Conservation (phyloP, 768 basidiomycete genomes). For the Saitozyma sp. region DNA sequence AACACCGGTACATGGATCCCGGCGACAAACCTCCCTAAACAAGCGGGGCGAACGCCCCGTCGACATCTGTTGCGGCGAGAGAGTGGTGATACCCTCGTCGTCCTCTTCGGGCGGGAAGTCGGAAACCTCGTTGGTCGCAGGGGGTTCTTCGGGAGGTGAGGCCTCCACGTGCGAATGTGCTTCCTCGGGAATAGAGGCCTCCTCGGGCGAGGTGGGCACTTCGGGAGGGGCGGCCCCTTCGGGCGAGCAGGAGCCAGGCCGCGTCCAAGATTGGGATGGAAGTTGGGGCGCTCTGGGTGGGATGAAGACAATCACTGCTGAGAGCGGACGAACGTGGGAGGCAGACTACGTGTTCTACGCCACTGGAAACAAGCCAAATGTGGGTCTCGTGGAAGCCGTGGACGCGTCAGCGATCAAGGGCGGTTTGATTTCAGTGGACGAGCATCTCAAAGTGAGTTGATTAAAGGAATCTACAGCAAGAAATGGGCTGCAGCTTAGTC, state of each 20-base stretch:
- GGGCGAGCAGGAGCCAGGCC: neutral
- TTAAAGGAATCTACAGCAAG: too few relatives aligned
- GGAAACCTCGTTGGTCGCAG: too few relatives aligned
- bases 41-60: too few relatives aligned
- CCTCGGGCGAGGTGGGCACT: too few relatives aligned
- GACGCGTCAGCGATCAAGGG: constrained; percentile 34
- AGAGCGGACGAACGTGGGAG: constrained; percentile 29
- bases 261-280: constrained; percentile 32
- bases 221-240: too few relatives aligned
- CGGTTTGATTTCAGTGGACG: constrained; percentile 39
- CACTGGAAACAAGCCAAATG: constrained; percentile 41
- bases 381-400: constrained; percentile 23
- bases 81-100: constrained; percentile 7
- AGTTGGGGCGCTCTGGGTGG: constrained; percentile 28
- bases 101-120: too few relatives aligned
- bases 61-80: constrained; percentile 30
- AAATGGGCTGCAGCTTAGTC: too few relatives aligned
- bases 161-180: too few relatives aligned
- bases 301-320: constrained; percentile 22
- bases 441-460: constrained; percentile 36
- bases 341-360: constrained; percentile 47
- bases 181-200: too few relatives aligned
- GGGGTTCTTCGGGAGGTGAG: too few relatives aligned
- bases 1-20: constrained; percentile 9
- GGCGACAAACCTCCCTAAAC: constrained; percentile 28